Base-by-base conservation (phyloP, 192 early-diverging fungal species). In the Coemansia sp. region DNA sequence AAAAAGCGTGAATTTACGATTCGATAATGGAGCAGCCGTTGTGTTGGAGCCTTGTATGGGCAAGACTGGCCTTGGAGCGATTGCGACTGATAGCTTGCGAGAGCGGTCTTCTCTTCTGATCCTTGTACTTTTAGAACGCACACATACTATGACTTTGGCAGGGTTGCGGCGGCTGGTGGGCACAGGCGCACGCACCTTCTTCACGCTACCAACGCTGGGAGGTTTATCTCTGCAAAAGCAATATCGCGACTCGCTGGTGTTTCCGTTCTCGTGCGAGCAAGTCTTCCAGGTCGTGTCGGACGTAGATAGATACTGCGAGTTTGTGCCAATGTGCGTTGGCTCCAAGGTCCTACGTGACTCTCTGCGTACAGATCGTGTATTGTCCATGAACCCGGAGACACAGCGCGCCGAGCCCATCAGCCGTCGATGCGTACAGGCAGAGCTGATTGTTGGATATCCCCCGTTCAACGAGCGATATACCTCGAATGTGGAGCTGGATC, bases 251-350 rank as follows among this genome's bases (percentile, higher is more conserved):
- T 92, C 89, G 79, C 88, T 59, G 52, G 63, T 74, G n/a, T 82
- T 82, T 42, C 71, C 71, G 2, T 82, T 75, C 62, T 51, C 92
- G 8, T 90, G 87, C 49, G 78, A 86, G 49, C 91, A 97, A 77
- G 84, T 97, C 44, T 97, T 90, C 74, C 86, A 87, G 41, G 78
- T 97, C 9, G 93, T 95, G 10, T 78, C 93, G 13, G 93, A 96
- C 80, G 89, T 96, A 6, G 87, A 91, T 62, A 83, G 90, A 27
- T 97, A 97, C 79, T 68, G 88, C 41, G 76, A 85, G 41, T 97
- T 95, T 85, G 85, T 97, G 62, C 96, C 94, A 5, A 92, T 90
- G 88, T 94, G 93, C 76, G 88, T 87, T 7, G 71, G 74, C 61
- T 93, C 93, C 72, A 74, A 40, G n/a, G 92, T 67, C 67, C 76